Evolutionary conservation across 257 asterid genomes (phyloP), one percentile per base, ranked within the genome.

Genomic region (Solanum corneliomulleri): DNA sequence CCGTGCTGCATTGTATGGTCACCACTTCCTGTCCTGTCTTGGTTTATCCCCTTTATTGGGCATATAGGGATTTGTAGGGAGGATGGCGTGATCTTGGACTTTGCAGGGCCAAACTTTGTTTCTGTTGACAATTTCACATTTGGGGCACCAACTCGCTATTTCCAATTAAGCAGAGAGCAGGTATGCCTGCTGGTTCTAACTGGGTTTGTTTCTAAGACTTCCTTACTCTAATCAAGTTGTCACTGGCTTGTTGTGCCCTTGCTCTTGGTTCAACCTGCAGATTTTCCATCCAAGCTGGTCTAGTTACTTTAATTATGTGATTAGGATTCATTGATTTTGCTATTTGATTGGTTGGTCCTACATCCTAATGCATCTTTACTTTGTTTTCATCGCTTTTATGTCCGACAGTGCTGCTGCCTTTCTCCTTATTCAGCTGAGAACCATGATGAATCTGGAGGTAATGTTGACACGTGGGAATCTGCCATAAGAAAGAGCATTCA

Each of bases 1-100:
- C 99, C 99, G 0, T 90, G 89, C 91, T 94, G 98, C 96, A 94
- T 97, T 83, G 99, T 95, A 82, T 97, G 99, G 99, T 85, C 97
- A 41, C 99, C 99, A 14, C 98, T 95, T 68, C 99, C 99, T 15
- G 92, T 97, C 86, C 23, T 97, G 21, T 97, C 99, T 2, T 97
- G 98, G 96, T 93, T 97, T 89, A 74, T 93, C 85, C 99, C 99
- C 31, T 94, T 93, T 87, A 92, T 97, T 82, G 99, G 98, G 83
- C 99, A 97, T 90, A 75, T 97, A 45, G 99, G 99, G 45, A 92
- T 95, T 60, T 94, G 99, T 81, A 92, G 98, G 88, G 96, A 94
- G 87, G 98, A 97, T 62, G 99, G 99, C 4, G 97, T 97, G 81
- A 94, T 95, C 83, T 82, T 97, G 93, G 99, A 97, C 88, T 97